Evolutionary conservation across 2,329 filamentous ascomycete genomes (phyloP).

Genomic region (Aspergillus japonicus): DNA sequence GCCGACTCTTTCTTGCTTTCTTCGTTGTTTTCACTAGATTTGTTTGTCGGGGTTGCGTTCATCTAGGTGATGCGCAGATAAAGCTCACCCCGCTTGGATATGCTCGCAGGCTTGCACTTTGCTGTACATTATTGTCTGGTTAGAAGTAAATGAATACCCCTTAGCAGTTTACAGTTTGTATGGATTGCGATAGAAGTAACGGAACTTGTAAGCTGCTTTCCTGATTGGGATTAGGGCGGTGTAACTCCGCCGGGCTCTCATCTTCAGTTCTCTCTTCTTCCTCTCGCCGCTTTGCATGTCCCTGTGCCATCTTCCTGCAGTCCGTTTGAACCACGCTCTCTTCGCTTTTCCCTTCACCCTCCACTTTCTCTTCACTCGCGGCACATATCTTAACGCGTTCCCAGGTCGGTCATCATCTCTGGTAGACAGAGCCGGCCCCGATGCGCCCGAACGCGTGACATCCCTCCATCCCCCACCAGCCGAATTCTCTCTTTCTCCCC

Average conservation of each 20-base stretch:
- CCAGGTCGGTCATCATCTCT: not conserved
- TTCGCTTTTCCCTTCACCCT: not conserved
- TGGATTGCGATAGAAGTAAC: not conserved
- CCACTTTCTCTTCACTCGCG: not conserved
- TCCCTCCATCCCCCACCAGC: not conserved
- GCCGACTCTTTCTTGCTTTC: not conserved
- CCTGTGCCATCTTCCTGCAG: not conserved
- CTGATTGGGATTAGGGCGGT: conserved; percentile 26
- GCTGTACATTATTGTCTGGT: not conserved
- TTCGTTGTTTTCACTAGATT: not conserved
- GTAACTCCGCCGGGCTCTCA: not conserved
- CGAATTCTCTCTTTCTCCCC: not conserved
- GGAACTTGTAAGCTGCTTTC: conserved; percentile 24
- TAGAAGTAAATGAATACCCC: not conserved
- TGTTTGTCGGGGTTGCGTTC: not conserved
- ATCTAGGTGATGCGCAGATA: not conserved
- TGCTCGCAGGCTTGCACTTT: not conserved
- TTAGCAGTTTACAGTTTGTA: not conserved
- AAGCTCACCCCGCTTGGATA: no score
- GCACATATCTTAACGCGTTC: not conserved
- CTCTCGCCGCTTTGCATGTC: not conserved
- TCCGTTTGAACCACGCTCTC: not conserved
- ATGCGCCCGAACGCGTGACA: conserved; percentile 9
- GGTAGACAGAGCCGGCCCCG: conserved; percentile 11
- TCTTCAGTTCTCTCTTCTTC: not conserved